Evolutionary conservation across 192 early-diverging fungal genomes (phyloP).

Genomic region (Entophlyctis luteolus): DNA sequence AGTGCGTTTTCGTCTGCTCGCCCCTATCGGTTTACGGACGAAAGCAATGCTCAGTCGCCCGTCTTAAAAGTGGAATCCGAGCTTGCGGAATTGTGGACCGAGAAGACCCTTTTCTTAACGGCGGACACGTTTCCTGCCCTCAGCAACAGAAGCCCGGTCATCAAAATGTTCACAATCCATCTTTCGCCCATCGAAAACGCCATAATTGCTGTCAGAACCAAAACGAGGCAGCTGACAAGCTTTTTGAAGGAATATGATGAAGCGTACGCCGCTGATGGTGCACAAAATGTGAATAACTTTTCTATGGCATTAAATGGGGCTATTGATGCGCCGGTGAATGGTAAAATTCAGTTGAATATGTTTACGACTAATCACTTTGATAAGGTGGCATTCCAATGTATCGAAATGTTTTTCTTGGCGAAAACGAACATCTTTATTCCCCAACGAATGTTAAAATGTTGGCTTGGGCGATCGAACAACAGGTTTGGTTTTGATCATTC

Average conservation of each 20-base stretch:
- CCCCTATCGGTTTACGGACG: conserved; percentile 42
- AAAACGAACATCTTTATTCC: conserved; percentile 17
- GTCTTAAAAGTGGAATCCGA: conserved; percentile 42
- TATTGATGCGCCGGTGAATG: conserved; percentile 80
- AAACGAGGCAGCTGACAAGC: conserved; percentile 57
- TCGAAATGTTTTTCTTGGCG: conserved; percentile 59
- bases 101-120: conserved; percentile 64
- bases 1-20: conserved; percentile 60
- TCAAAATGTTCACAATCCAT: conserved; percentile 50
- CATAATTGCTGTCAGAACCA: conserved; percentile 61
- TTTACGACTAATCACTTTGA: background rate
- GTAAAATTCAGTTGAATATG: background rate
- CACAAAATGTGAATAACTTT: conserved; percentile 62
- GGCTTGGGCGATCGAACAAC: conserved; percentile 58
- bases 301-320: conserved; percentile 80
- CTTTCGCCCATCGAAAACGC: conserved; percentile 76
- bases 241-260: conserved; percentile 53
- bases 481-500: conserved; percentile 42
- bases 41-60: background rate
- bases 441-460: conserved; percentile 44
- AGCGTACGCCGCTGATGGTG: conserved; percentile 3
- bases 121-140: conserved; percentile 67
- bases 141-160: conserved; percentile 54
- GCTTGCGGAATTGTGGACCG: conserved; percentile 72
- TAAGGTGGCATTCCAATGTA: conserved; percentile 70